Evolutionary conservation across 2,329 filamentous ascomycete genomes (phyloP).

Genomic region (Bertia moriformis): DNA sequence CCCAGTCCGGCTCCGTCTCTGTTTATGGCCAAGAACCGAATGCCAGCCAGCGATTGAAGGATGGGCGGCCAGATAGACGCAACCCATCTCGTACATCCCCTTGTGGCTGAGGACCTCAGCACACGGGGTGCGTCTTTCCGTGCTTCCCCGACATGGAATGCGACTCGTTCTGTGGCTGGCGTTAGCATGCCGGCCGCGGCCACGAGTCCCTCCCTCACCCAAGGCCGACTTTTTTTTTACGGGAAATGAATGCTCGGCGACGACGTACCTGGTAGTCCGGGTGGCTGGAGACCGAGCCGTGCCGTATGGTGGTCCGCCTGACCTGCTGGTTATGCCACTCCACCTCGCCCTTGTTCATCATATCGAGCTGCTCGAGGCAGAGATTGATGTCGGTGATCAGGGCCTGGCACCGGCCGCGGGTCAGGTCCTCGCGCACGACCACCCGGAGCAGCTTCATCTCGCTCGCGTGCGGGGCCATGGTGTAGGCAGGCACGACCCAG

Average conservation of each 20-base stretch:
- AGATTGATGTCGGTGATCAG: constrained; percentile 68
- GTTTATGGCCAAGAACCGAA: too few relatives aligned
- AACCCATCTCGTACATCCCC: too few relatives aligned
- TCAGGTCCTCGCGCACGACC: constrained; percentile 87
- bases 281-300: constrained; percentile 33
- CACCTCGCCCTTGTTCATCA: constrained; percentile 61
- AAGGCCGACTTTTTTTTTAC: constrained; percentile 1
- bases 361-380: constrained; percentile 54
- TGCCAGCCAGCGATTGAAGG: too few relatives aligned
- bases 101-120: too few relatives aligned
- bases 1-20: too few relatives aligned
- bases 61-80: too few relatives aligned
- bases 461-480: constrained; percentile 80
- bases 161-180: constrained; percentile 47
- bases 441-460: constrained; percentile 81
- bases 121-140: constrained; percentile 80
- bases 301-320: constrained; percentile 47
- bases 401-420: constrained; percentile 63
- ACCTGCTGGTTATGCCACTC: constrained; percentile 32
- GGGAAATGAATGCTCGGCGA: neutral
- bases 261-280: neutral
- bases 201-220: constrained; percentile 2
- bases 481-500: constrained; percentile 93
- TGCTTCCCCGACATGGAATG: constrained; percentile 82
- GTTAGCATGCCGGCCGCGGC: constrained; percentile 2